phyloP scores from a whole-genome alignment of 768 basidiomycete species.

The Myochromella boudieri region DNA sequence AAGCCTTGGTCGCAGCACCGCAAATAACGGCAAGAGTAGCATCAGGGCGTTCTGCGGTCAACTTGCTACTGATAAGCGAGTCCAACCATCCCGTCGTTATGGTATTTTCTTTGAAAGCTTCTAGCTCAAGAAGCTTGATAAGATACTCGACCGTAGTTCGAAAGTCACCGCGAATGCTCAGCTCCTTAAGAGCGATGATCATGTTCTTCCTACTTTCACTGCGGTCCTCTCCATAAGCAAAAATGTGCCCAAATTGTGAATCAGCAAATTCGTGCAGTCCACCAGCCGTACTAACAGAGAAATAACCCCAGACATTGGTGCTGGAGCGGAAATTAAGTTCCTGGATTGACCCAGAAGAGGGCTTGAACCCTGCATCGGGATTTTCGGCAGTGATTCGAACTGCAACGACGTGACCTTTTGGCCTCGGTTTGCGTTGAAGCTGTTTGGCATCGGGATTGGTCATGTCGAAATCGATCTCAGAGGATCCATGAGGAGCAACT shows the following conservation, averaged over 20 bases:
- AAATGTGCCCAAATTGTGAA: slow-evolving; percentile 99
- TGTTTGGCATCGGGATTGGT: slow-evolving; percentile 82
- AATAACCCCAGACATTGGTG: slow-evolving; percentile 99
- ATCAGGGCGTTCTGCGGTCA: slow-evolving; percentile 97
- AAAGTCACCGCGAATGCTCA: slow-evolving; percentile 99
- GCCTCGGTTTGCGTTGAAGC: slow-evolving; percentile 91
- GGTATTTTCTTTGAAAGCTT: slow-evolving; percentile 95
- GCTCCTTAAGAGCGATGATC: slow-evolving; percentile 97
- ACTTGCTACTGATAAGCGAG: slow-evolving; percentile 92
- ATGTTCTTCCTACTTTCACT: slow-evolving; percentile 96
- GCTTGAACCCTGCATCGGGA: slow-evolving; percentile 99
- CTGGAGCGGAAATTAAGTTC: slow-evolving; percentile 99
- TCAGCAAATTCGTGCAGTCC: slow-evolving; percentile 99
- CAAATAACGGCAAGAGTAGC: slow-evolving; percentile 91
- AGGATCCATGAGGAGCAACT: slow-evolving; percentile 83
- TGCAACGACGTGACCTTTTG: slow-evolving; percentile 98
- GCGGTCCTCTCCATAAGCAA: slow-evolving; percentile 97
- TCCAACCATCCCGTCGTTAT: slow-evolving; percentile 99
- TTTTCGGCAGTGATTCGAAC: slow-evolving; percentile 99
- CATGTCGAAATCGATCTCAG: slow-evolving; percentile 97
- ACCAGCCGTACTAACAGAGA: slow-evolving; percentile 93
- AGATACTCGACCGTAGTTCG: slow-evolving; percentile 98
- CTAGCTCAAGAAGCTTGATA: slow-evolving; percentile 94
- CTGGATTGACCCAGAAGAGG: slow-evolving; percentile 93
- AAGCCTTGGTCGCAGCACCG: slow-evolving; percentile 94